Conservation (phyloP, 2,329 filamentous ascomycete genomes). For the Endoconidiophora polonica region DNA sequence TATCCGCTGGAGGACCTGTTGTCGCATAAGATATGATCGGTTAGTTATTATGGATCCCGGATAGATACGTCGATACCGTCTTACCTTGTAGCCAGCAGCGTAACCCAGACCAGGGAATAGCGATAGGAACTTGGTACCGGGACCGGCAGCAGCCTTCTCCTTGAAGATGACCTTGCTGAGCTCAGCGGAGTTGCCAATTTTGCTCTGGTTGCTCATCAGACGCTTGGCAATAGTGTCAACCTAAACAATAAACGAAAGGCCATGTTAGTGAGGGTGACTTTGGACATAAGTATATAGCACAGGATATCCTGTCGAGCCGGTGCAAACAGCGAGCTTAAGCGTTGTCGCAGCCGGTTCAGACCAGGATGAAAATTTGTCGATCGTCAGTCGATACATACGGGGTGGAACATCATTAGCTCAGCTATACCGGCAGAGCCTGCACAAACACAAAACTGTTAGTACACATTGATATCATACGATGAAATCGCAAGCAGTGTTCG, state of each 20-base stretch:
- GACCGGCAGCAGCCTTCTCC: constrained; percentile 58
- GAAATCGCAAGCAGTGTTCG: too few species aligned
- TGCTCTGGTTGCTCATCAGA: constrained; percentile 90
- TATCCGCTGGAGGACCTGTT: constrained; percentile 70
- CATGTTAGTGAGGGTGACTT: not conserved
- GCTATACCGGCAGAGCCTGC: constrained; percentile 82
- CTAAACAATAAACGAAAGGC: constrained; percentile 27
- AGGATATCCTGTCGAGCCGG: not conserved
- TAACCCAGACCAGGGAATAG: constrained; percentile 95
- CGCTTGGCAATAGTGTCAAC: constrained; percentile 98
- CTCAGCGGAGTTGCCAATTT: constrained; percentile 30
- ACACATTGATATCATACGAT: not conserved
- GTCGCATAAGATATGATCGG: not conserved
- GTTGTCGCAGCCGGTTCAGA: not conserved
- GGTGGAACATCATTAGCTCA: constrained; percentile 84
- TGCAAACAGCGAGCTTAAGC: not conserved
- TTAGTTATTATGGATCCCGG: not conserved
- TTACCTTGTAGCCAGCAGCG: constrained; percentile 86
- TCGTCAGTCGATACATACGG: constrained; percentile 34
- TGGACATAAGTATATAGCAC: not conserved
- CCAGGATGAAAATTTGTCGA: not conserved
- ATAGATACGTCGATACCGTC: constrained; percentile 10
- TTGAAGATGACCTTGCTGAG: constrained; percentile 91
- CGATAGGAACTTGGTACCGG: constrained; percentile 71
- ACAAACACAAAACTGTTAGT: not conserved